These are phyloP conservation scores for Dillenia turbinata DNA, from an alignment of 164 flowering plant species.

Conservation along the genomic window DNA sequence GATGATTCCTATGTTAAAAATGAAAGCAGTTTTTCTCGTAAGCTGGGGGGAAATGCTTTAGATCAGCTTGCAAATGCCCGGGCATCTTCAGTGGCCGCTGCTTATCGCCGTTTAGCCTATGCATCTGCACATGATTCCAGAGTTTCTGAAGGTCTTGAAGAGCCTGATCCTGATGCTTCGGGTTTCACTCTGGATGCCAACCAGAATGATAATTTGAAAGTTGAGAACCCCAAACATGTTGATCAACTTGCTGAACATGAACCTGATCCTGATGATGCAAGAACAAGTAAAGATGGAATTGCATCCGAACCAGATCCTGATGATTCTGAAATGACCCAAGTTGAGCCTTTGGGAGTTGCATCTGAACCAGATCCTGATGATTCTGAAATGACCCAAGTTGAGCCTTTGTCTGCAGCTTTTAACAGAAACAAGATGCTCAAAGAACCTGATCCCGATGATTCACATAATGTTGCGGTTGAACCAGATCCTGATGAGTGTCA, in stretches of 20 bases:
- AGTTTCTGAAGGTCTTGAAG: constrained; percentile 20
- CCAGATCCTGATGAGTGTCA: constrained; percentile 17
- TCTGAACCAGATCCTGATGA: constrained; percentile 19
- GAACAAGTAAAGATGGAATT: constrained; percentile 4
- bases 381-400: constrained; percentile 10
- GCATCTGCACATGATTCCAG: constrained; percentile 15
- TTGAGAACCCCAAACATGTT: constrained; percentile 4
- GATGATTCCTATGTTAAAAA: constrained; percentile 33
- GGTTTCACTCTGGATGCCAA: constrained; percentile 11
- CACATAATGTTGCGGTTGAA: constrained; percentile 7
- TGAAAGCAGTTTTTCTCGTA: constrained; percentile 30
- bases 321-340: constrained; percentile 15
- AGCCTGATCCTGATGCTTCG: constrained; percentile 47
- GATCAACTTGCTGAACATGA: constrained; percentile 10
- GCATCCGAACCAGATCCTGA: constrained; percentile 14
- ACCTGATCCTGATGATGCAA: constrained; percentile 34
- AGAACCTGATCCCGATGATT: constrained; percentile 40
- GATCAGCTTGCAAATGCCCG: constrained; percentile 59
- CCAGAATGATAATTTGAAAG: constrained; percentile 5
- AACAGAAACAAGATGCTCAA: constrained; percentile 4
- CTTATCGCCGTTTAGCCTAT: constrained; percentile 51
- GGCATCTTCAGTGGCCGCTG: constrained; percentile 79
- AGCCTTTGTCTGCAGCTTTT: constrained; percentile 6
- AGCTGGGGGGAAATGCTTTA: constrained; percentile 67
- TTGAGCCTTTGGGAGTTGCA: constrained; percentile 1